These are phyloP conservation scores for Penicillium sp. DNA, from an alignment of 2,329 filamentous ascomycete species.

Conservation along the genomic window DNA sequence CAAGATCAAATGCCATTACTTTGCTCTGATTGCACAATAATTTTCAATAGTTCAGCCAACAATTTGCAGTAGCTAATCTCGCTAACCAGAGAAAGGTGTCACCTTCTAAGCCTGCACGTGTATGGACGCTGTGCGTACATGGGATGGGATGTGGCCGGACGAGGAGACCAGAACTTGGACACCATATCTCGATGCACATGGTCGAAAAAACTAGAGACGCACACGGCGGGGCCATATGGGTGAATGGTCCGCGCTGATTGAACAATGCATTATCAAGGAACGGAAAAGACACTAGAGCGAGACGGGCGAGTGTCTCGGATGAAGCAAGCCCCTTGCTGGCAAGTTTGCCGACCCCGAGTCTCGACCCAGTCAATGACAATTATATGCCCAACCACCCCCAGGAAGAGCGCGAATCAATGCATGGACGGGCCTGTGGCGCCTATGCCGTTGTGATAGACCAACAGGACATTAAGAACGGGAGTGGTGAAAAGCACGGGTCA, in stretches of 20 bases:
- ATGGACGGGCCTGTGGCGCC: conserved; percentile 3
- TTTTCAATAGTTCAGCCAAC: neutral
- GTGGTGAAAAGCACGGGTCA: conserved; percentile 1
- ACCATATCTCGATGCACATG: neutral
- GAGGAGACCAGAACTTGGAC: neutral
- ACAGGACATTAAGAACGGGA: neutral
- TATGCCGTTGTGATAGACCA: conserved; percentile 12
- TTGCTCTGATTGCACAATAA: neutral
- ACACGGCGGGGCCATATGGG: conserved; percentile 1
- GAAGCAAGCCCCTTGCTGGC: conserved; percentile 15
- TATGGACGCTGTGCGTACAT: neutral
- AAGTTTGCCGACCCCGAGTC: neutral
- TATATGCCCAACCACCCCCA: conserved; percentile 15
- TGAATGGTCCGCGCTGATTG: conserved; percentile 7
- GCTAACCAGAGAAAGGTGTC: neutral
- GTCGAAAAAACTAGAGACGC: conserved; percentile 1
- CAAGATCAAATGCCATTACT: neutral
- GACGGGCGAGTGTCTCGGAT: conserved; percentile 15
- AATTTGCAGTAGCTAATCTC: neutral
- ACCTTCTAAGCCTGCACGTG: neutral
- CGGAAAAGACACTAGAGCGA: conserved; percentile 3
- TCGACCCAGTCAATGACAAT: conserved; percentile 13
- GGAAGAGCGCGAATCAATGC: conserved; percentile 12
- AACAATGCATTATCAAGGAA: conserved; percentile 4
- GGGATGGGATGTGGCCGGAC: neutral